Evolutionary conservation across 2,329 filamentous ascomycete genomes (phyloP).

Genomic region (Diaporthe sp.): DNA sequence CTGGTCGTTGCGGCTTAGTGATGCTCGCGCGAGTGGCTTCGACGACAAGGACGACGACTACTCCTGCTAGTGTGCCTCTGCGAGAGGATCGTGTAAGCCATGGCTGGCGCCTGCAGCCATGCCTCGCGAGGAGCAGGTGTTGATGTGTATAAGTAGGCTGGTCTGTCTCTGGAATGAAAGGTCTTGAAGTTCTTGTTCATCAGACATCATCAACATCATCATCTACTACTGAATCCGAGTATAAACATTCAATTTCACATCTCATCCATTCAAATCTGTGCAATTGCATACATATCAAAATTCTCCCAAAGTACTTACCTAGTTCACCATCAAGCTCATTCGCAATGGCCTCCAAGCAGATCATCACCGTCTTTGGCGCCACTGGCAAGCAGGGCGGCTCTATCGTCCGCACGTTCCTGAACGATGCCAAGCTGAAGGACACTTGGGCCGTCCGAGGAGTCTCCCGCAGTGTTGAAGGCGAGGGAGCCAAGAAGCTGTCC

Average conservation of each 20-base stretch:
- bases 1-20: constrained; percentile 14
- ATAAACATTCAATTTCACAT: neutral
- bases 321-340: neutral
- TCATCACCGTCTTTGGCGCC: constrained; percentile 69
- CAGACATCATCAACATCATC: constrained; percentile 18
- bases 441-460: constrained; percentile 67
- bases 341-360: constrained; percentile 48
- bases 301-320: neutral
- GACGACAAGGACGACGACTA: neutral
- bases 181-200: constrained; percentile 11
- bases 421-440: constrained; percentile 55
- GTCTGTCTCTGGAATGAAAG: constrained; percentile 1
- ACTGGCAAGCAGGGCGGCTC: constrained; percentile 73
- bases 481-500: constrained; percentile 58
- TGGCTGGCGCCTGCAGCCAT: neutral
- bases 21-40: neutral
- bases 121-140: neutral
- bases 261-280: neutral
- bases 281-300: neutral
- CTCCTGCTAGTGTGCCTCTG: neutral
- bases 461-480: constrained; percentile 61
- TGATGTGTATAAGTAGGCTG: constrained; percentile 15
- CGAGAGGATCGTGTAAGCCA: neutral
- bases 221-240: neutral
- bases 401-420: constrained; percentile 58